Conservation (phyloP, 2,329 filamentous ascomycete species). For the Emmonsiellopsis sp. region DNA sequence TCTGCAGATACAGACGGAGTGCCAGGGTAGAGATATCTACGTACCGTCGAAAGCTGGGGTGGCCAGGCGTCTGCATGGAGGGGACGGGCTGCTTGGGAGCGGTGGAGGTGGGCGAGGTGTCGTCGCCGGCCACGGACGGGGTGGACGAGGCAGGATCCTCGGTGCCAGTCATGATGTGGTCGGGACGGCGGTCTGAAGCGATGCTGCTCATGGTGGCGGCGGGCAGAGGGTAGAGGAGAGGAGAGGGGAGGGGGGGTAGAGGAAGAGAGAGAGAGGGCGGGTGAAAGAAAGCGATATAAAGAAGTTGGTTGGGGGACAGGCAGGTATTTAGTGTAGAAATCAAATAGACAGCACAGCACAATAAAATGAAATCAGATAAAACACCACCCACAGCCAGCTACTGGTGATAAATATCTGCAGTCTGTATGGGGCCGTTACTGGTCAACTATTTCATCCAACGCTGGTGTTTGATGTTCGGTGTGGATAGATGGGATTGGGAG, state of each 20-base stretch:
- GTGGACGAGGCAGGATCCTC: constrained; percentile 16
- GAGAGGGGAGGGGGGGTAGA: not conserved
- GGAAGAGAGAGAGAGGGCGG: not conserved
- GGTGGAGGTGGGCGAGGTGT: constrained; percentile 16
- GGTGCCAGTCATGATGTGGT: constrained; percentile 1
- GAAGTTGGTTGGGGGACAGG: not conserved
- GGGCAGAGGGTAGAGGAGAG: constrained; percentile 1
- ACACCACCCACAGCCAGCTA: too few relatives aligned
- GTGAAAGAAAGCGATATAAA: not conserved
- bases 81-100: constrained; percentile 3
- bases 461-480: too few relatives aligned
- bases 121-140: constrained; percentile 26
- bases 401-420: too few relatives aligned
- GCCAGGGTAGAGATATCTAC: constrained; percentile 14
- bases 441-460: too few relatives aligned
- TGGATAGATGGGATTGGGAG: too few relatives aligned
- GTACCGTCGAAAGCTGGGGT: constrained; percentile 54
- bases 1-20: not conserved
- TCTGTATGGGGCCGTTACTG: too few relatives aligned
- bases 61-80: constrained; percentile 26
- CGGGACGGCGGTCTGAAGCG: constrained; percentile 2
- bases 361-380: not conserved
- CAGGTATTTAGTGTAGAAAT: not conserved
- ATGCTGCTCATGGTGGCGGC: constrained; percentile 7
- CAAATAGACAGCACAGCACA: not conserved